Percentiles rank a stretch among this genome's conserved stretches.
Conservation (phyloP, 768 basidiomycete genomes). For the Holtermannia corniformis region DNA sequence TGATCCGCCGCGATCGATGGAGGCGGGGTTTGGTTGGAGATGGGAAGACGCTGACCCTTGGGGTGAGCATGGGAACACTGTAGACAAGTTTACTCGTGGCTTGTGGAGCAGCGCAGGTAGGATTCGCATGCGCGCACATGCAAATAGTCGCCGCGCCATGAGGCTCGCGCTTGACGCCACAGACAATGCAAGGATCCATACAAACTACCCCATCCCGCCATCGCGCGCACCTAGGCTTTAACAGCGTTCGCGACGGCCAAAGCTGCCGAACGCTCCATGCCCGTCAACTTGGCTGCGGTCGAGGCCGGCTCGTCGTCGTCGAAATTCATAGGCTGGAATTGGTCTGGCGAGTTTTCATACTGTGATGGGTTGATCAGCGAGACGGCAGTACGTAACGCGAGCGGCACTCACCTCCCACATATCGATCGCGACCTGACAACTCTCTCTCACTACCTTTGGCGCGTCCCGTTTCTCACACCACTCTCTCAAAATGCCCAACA, state of each 20-base stretch:
- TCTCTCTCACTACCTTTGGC: constrained; percentile 84
- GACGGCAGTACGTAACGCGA: not conserved
- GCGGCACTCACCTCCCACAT: constrained; percentile 61
- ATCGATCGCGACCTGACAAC: constrained; percentile 90
- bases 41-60: too few relatives aligned
- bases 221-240: constrained; percentile 1
- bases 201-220: too few relatives aligned
- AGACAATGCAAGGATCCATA: too few relatives aligned
- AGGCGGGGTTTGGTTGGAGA: too few relatives aligned
- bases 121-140: too few relatives aligned
- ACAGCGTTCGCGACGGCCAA: constrained; percentile 23
- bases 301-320: not conserved
- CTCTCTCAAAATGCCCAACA: constrained; percentile 72
- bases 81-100: too few relatives aligned
- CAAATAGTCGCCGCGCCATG: too few relatives aligned
- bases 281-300: constrained; percentile 22
- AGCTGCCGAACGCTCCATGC: constrained; percentile 31
- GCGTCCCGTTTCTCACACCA: constrained; percentile 71
- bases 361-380: not conserved
- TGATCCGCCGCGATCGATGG: too few relatives aligned
- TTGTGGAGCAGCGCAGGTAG: too few relatives aligned
- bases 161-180: too few relatives aligned
- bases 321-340: constrained; percentile 34
- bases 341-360: constrained; percentile 35
- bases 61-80: too few relatives aligned